These are phyloP conservation scores for Oropetium thomaeum DNA, from an alignment of 176 grass and related monocot species.

Conservation along the genomic window DNA sequence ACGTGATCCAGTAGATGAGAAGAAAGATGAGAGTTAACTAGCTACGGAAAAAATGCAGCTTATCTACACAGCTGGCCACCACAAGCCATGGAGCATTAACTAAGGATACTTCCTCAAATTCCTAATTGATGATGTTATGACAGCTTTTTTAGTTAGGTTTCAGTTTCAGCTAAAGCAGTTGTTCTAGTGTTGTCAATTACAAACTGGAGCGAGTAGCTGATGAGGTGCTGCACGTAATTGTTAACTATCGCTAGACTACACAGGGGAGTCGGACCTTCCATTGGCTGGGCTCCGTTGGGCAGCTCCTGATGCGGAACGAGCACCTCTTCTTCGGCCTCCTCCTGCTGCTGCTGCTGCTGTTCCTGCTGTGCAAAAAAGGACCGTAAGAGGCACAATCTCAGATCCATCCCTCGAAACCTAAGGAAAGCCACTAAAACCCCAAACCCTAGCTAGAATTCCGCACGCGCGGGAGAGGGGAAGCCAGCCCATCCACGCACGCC, in stretches of 20 bases:
- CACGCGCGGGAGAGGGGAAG: not conserved
- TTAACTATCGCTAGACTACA: not conserved
- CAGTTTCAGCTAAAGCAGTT: not conserved
- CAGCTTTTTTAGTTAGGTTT: not conserved
- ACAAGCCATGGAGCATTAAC: not conserved
- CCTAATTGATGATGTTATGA: not conserved
- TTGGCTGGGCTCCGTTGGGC: constrained; percentile 72
- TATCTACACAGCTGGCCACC: not conserved
- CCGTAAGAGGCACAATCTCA: constrained; percentile 30
- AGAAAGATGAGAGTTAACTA: not conserved
- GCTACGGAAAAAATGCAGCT: not conserved
- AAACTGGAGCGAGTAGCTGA: not conserved
- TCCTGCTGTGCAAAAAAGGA: constrained; percentile 23
- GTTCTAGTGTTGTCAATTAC: not conserved
- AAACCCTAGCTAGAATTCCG: constrained; percentile 67
- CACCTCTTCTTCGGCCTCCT: constrained; percentile 73
- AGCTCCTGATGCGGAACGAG: constrained; percentile 76
- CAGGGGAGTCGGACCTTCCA: constrained; percentile 65
- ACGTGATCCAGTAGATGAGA: not conserved
- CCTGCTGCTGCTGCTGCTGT: constrained; percentile 42
- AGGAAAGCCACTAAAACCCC: constrained; percentile 46
- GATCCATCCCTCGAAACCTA: constrained; percentile 41
- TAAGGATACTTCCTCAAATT: not conserved
- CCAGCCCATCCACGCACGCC: not conserved
- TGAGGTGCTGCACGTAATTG: not conserved